Evolutionary conservation across 148 eudicot genomes (phyloP).

Genomic region (Rhododendron vialii): DNA sequence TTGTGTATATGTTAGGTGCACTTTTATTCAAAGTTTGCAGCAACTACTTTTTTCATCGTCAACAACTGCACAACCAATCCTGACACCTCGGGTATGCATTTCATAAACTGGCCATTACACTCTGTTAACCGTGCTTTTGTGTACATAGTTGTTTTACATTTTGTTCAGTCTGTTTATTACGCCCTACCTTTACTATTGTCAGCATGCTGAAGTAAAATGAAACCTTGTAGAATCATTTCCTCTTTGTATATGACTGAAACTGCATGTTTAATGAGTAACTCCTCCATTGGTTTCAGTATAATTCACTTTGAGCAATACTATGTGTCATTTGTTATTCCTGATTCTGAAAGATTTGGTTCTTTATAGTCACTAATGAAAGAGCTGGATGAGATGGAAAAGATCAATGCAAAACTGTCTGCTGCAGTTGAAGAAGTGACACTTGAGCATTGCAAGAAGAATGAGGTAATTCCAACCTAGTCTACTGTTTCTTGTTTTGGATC

Average conservation of each 20-base stretch:
- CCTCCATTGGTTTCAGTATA: background rate
- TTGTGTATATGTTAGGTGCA: slow-evolving; percentile 51
- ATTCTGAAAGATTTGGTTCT: background rate
- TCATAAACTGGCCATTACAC: background rate
- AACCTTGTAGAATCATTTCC: background rate
- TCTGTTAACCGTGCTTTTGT: background rate
- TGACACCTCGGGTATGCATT: slow-evolving; percentile 77
- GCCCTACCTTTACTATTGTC: background rate
- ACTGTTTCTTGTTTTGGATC: background rate
- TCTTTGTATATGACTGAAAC: background rate
- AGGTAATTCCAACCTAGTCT: slow-evolving; percentile 39
- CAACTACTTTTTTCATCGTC: slow-evolving; percentile 92
- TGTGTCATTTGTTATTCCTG: background rate
- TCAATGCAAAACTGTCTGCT: slow-evolving; percentile 72
- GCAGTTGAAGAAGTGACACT: slow-evolving; percentile 89
- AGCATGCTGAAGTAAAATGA: background rate
- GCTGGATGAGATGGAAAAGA: slow-evolving; percentile 87
- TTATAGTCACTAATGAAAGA: slow-evolving; percentile 63
- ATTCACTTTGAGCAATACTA: background rate
- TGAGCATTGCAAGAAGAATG: slow-evolving; percentile 86
- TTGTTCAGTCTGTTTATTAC: background rate
- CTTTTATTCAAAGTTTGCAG: slow-evolving; percentile 85
- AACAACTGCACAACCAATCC: slow-evolving; percentile 90
- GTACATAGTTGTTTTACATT: background rate
- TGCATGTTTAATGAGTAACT: background rate